A percentile compares a stretch with the other conserved stretches of the same genome.
Evolutionary conservation across 2,329 filamentous ascomycete genomes (phyloP).

Genomic region (Sclerotinia minor): DNA sequence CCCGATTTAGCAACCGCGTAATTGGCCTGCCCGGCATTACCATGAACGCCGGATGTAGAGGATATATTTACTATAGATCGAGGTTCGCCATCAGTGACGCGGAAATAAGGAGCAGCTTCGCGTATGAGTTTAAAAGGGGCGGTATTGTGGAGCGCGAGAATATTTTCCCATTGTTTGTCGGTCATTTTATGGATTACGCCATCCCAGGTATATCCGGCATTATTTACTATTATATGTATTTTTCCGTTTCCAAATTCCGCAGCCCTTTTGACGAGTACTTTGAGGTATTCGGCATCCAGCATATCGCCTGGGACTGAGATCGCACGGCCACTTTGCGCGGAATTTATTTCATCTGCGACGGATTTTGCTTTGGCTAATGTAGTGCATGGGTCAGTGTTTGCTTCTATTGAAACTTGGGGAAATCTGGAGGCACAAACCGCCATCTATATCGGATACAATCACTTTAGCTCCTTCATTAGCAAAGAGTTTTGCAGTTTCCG

Average conservation of each 20-base stretch:
- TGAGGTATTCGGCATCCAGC: conserved; percentile 68
- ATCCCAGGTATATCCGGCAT: conserved; percentile 91
- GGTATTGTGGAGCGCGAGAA: conserved; percentile 78
- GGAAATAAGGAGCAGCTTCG: conserved; percentile 81
- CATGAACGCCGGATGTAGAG: conserved; percentile 77
- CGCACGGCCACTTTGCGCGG: conserved; percentile 58
- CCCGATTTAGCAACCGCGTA: conserved; percentile 85
- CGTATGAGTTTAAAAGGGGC: conserved; percentile 83
- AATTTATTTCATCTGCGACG: conserved; percentile 70
- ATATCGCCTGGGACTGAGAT: conserved; percentile 77
- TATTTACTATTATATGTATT: conserved; percentile 90
- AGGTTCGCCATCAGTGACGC: conserved; percentile 78
- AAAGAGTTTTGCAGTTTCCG: conserved; percentile 77
- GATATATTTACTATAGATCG: conserved; percentile 82
- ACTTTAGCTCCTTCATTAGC: conserved; percentile 87
- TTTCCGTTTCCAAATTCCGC: conserved; percentile 83
- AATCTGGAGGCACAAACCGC: conserved; percentile 48
- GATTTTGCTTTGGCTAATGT: conserved; percentile 63
- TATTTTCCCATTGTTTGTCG: conserved; percentile 89
- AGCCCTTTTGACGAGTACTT: conserved; percentile 68
- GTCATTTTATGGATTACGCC: conserved; percentile 90
- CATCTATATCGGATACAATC: conserved; percentile 80
- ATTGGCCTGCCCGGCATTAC: conserved; percentile 89
- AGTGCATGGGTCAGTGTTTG: conserved; percentile 25
- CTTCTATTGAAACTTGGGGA: conserved; percentile 15